phyloP scores from a whole-genome alignment of 2,329 filamentous ascomycete species.

The Fusarium ramigenum region DNA sequence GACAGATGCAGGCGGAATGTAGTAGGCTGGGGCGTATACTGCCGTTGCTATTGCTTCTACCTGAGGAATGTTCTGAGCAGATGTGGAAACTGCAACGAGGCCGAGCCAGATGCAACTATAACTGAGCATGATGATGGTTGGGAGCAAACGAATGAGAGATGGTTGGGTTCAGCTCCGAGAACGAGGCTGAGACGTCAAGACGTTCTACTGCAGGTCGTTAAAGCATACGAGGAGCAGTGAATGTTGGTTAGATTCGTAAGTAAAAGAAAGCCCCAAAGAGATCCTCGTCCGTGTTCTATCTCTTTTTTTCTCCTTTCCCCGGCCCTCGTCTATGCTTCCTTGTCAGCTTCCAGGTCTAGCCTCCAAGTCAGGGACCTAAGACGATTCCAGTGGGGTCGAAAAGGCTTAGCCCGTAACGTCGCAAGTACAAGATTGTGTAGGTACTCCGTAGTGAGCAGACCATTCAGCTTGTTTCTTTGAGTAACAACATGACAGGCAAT shows the following conservation, averaged over 20 bases:
- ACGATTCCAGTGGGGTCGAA: constrained; percentile 32
- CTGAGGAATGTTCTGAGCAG: constrained; percentile 29
- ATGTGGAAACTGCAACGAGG: constrained; percentile 31
- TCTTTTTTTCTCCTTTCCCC: constrained; percentile 11
- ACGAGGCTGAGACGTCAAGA: constrained; percentile 7
- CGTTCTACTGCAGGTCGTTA: constrained; percentile 24
- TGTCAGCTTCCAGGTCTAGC: constrained; percentile 7
- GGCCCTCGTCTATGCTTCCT: constrained; percentile 7
- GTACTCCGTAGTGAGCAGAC: constrained; percentile 1
- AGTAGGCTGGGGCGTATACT: constrained; percentile 22
- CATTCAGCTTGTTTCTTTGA: constrained; percentile 17
- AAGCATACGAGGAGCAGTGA: constrained; percentile 14
- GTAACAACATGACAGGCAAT: constrained; percentile 24
- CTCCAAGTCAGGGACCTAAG: constrained; percentile 31
- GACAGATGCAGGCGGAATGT: constrained; percentile 33
- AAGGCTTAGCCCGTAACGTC: constrained; percentile 24
- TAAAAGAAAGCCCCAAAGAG: constrained; percentile 1
- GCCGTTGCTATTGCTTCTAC: constrained; percentile 33
- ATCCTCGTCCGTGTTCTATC: constrained; percentile 2
- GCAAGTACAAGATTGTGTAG: constrained; percentile 29
- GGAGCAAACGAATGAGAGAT: not conserved
- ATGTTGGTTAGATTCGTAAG: not conserved
- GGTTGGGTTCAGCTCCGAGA: constrained; percentile 10
- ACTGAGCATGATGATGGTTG: constrained; percentile 33
- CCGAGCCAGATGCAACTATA: constrained; percentile 35